These are phyloP conservation scores for Venturia pyrina DNA, from an alignment of 2,329 filamentous ascomycete species.

Conservation along the genomic window DNA sequence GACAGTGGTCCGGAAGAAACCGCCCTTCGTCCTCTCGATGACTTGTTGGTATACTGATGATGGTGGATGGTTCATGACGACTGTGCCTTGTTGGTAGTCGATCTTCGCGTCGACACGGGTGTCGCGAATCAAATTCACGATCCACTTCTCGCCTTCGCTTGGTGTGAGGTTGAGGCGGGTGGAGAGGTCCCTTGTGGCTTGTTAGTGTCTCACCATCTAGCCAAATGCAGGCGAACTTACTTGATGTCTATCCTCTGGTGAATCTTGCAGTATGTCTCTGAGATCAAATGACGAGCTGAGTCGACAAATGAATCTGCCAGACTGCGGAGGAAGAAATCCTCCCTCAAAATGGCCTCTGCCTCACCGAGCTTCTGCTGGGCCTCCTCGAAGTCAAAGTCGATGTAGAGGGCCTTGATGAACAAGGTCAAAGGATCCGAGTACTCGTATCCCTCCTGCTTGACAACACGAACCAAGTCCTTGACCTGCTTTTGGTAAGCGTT, in stretches of 20 bases:
- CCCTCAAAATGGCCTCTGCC: slow-evolving; percentile 82
- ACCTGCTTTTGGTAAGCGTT: slow-evolving; percentile 98
- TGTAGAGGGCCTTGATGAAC: slow-evolving; percentile 91
- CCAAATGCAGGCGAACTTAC: slow-evolving; percentile 31
- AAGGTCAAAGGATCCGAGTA: slow-evolving; percentile 93
- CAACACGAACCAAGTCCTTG: slow-evolving; percentile 91
- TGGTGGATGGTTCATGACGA: slow-evolving; percentile 98
- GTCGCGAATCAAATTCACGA: slow-evolving; percentile 97
- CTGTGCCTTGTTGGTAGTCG: slow-evolving; percentile 96
- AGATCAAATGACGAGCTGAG: slow-evolving; percentile 89
- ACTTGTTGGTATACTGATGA: slow-evolving; percentile 99
- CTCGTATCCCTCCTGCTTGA: slow-evolving; percentile 95
- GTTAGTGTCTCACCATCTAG: slow-evolving; percentile 1
- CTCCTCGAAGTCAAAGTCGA: slow-evolving; percentile 96
- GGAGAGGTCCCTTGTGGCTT: slow-evolving; percentile 60
- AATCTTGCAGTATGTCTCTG: slow-evolving; percentile 99
- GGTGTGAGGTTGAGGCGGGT: slow-evolving; percentile 82
- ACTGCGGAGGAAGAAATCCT: slow-evolving; percentile 89
- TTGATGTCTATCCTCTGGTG: slow-evolving; percentile 97
- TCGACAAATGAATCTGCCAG: slow-evolving; percentile 86
- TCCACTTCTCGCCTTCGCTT: slow-evolving; percentile 99
- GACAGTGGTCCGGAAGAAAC: slow-evolving; percentile 97
- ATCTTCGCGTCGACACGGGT: slow-evolving; percentile 98
- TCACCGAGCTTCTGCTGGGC: slow-evolving; percentile 78
- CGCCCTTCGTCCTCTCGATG: slow-evolving; percentile 97